phyloP scores from a whole-genome alignment of 768 basidiomycete species.

The Suillus tomentosus region DNA sequence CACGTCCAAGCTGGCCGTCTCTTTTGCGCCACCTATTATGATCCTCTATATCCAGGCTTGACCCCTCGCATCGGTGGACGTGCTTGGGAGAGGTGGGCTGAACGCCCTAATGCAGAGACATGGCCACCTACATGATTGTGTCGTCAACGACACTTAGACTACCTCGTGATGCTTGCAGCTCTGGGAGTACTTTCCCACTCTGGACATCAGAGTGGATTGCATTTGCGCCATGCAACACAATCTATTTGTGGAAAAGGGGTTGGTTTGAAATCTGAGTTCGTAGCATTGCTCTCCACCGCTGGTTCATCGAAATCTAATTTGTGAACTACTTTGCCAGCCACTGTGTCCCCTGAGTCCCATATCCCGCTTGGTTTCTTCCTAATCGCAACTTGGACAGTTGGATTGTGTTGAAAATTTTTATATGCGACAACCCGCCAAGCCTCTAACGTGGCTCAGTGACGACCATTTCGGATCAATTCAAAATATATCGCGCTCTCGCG shows the following conservation, averaged over 20 bases:
- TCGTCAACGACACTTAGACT: neutral
- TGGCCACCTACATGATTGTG: conserved; percentile 32
- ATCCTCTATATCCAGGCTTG: conserved; percentile 74
- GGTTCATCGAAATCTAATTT: conserved; percentile 12
- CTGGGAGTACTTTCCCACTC: neutral
- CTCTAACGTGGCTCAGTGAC: neutral
- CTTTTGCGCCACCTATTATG: conserved; percentile 76
- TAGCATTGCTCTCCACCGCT: neutral
- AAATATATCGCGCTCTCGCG: neutral
- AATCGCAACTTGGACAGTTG: neutral
- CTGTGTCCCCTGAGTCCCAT: neutral
- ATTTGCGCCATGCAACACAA: conserved; percentile 19
- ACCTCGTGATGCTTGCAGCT: neutral
- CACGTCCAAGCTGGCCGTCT: conserved; percentile 52
- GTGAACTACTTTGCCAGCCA: neutral
- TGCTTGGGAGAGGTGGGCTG: conserved; percentile 48
- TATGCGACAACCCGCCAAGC: neutral
- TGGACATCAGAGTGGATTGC: neutral
- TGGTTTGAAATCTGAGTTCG: conserved; percentile 5
- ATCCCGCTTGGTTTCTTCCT: neutral
- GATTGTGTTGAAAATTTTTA: neutral
- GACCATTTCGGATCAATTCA: neutral
- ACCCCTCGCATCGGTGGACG: conserved; percentile 44
- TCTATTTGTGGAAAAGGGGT: conserved; percentile 9
- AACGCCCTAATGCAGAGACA: conserved; percentile 18